phyloP scores from a whole-genome alignment of 331 rosid species.

The Phaseolus coccineus region DNA sequence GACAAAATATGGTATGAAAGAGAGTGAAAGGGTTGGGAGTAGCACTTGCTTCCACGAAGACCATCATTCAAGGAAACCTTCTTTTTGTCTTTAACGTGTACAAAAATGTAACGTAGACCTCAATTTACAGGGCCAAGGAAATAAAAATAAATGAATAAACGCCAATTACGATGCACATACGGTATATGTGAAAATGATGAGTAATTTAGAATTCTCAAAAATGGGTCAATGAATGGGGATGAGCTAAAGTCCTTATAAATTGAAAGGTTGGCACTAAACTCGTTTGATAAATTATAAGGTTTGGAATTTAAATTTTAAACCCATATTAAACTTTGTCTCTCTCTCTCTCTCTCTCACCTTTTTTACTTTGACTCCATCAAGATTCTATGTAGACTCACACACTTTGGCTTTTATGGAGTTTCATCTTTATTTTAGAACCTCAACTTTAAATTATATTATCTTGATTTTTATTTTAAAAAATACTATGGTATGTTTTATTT shows the following conservation, averaged over 20 bases:
- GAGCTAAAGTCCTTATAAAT: neutral
- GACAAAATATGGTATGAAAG: conserved; percentile 40
- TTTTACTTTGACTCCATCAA: neutral
- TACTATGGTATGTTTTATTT: no score
- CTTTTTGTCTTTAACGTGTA: conserved; percentile 30
- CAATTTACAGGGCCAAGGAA: neutral
- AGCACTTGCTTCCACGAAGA: conserved; percentile 55
- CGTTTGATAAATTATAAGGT: neutral
- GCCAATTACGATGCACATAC: neutral
- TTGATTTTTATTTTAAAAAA: no score
- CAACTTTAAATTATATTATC: neutral
- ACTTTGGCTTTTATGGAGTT: neutral
- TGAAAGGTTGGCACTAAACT: no score
- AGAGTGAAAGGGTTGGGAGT: neutral
- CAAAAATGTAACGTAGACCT: neutral
- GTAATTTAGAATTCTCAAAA: neutral
- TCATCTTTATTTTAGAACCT: neutral
- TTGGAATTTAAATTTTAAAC: neutral
- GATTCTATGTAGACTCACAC: neutral
- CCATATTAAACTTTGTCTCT: neutral
- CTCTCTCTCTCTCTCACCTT: neutral
- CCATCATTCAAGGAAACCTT: conserved; percentile 62
- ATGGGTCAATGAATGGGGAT: neutral
- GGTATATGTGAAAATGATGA: neutral
- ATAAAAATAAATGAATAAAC: neutral